Conservation (phyloP, 306 rosid species). For the Pyrus betulifolia region DNA sequence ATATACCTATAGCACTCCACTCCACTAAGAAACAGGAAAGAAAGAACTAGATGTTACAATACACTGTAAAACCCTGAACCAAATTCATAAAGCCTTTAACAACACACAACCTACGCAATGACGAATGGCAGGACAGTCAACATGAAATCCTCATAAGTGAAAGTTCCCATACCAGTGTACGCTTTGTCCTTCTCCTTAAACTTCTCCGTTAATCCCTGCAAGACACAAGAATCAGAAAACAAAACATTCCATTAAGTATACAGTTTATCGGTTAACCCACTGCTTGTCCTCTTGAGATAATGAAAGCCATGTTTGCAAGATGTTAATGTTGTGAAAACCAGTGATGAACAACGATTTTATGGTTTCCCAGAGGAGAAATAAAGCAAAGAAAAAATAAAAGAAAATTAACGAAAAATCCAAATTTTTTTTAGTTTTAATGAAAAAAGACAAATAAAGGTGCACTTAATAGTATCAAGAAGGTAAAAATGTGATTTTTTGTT, state of each 20-base stretch:
- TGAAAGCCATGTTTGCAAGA: not conserved
- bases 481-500: too few relatives aligned
- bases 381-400: not conserved
- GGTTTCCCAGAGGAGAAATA: not conserved
- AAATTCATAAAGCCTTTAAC: not conserved
- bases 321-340: not conserved
- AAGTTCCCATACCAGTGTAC: constrained; percentile 67
- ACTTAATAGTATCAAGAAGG: too few relatives aligned
- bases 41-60: not conserved
- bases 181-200: constrained; percentile 83
- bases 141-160: constrained; percentile 83
- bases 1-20: not conserved
- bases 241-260: not conserved
- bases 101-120: constrained; percentile 38
- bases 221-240: not conserved
- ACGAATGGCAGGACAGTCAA: constrained; percentile 88
- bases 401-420: too few relatives aligned
- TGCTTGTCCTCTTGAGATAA: not conserved
- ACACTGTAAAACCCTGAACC: not conserved
- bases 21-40: not conserved
- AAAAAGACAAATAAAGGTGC: too few relatives aligned
- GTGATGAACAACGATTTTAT: not conserved
- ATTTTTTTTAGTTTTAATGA: too few relatives aligned
- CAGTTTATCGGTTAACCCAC: too few relatives aligned
- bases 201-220: constrained; percentile 88